phyloP scores from a whole-genome alignment of 768 basidiomycete species.

The Hygrocybe coccinea region DNA sequence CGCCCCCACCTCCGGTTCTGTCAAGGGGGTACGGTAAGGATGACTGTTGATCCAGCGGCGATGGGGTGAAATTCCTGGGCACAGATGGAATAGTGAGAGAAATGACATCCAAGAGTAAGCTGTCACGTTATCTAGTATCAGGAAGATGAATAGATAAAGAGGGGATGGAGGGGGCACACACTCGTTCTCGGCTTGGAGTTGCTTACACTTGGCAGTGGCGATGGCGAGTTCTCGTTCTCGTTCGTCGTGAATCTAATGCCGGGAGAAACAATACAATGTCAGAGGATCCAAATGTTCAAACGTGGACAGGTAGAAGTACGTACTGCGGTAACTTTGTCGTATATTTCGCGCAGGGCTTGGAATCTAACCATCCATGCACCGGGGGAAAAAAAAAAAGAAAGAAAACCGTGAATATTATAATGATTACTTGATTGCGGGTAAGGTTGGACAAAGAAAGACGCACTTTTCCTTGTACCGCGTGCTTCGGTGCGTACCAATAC shows the following conservation, averaged over 20 bases:
- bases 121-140: conserved; percentile 8
- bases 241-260: conserved; percentile 33
- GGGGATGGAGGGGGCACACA: conserved; percentile 21
- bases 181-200: conserved; percentile 49
- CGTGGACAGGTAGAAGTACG: conserved; percentile 19
- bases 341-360: conserved; percentile 42
- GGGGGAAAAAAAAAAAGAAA: no score
- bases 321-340: conserved; percentile 41
- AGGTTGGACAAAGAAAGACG: neutral
- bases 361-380: conserved; percentile 41
- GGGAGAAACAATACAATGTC: neutral
- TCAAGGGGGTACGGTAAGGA: no score
- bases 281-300: neutral
- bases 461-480: conserved; percentile 31
- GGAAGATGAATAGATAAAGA: neutral
- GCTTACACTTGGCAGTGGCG: conserved; percentile 38
- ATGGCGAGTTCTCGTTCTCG: conserved; percentile 37
- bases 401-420: no score
- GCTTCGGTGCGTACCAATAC: neutral
- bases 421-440: no score
- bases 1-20: neutral
- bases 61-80: neutral
- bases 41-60: neutral
- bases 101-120: conserved; percentile 38
- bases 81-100: conserved; percentile 11